These are phyloP conservation scores for Tritrichomonas foetus DNA, from an alignment of 208 protist genomes.

Conservation along the genomic window DNA sequence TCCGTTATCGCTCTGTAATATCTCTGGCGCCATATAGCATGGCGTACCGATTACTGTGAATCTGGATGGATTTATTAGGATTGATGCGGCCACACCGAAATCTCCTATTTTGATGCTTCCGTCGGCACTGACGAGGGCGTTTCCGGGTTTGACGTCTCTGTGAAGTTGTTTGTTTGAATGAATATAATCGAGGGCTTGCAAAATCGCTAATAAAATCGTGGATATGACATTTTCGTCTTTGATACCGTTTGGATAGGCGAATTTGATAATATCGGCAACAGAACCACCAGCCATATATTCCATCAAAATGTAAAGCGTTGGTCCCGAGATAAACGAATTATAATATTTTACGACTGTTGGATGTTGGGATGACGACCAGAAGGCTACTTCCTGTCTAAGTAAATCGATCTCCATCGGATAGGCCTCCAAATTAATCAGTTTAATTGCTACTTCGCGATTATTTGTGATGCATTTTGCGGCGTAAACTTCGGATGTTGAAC, in stretches of 20 bases:
- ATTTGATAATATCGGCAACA: background rate
- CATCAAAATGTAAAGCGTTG: background rate
- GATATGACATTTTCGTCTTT: constrained; percentile 33
- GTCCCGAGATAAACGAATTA: background rate
- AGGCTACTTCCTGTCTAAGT: background rate
- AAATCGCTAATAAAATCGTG: constrained; percentile 46
- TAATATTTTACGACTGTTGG: background rate
- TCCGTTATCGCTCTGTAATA: constrained; percentile 46
- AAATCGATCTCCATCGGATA: background rate
- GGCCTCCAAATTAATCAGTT: background rate
- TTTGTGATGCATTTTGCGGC: background rate
- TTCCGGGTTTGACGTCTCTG: constrained; percentile 53
- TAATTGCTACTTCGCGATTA: background rate
- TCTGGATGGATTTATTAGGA: constrained; percentile 13
- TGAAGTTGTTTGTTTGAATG: constrained; percentile 51
- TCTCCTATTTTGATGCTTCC: constrained; percentile 56
- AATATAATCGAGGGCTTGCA: constrained; percentile 49
- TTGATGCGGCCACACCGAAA: constrained; percentile 52
- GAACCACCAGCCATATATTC: background rate
- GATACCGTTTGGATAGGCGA: background rate
- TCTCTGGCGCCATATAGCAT: constrained; percentile 63
- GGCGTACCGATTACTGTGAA: constrained; percentile 60
- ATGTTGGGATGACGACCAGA: constrained; percentile 7
- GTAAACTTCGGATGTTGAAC: background rate
- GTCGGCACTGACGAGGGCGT: constrained; percentile 47